Conservation (phyloP, 2,329 filamentous ascomycete species). For the Penicillium hordei region DNA sequence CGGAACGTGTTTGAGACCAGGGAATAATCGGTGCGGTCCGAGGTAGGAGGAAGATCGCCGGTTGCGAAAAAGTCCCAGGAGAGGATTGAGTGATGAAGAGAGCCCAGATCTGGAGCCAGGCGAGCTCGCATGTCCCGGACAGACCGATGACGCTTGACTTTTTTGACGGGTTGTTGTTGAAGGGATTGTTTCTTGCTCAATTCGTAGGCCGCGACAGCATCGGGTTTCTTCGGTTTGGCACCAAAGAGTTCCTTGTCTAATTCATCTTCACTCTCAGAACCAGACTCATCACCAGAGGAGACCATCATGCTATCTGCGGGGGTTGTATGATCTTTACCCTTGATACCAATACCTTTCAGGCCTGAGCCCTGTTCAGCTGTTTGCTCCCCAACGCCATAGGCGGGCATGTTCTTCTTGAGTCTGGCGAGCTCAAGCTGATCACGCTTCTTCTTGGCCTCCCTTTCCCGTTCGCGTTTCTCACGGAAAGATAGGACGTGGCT, state of each 20-base stretch:
- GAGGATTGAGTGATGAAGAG: constrained; percentile 80
- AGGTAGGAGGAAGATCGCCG: constrained; percentile 77
- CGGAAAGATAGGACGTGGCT: constrained; percentile 59
- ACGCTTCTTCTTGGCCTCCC: constrained; percentile 70
- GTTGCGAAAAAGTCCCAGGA: constrained; percentile 93
- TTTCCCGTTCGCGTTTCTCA: constrained; percentile 71
- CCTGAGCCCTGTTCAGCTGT: constrained; percentile 78
- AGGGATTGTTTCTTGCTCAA: constrained; percentile 50
- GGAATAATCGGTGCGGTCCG: constrained; percentile 68
- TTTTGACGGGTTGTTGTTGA: constrained; percentile 73
- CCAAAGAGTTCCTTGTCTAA: constrained; percentile 69
- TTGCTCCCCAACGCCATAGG: constrained; percentile 53
- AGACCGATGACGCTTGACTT: constrained; percentile 75
- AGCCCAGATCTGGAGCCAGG: constrained; percentile 82
- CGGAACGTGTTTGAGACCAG: constrained; percentile 75
- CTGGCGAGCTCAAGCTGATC: constrained; percentile 71
- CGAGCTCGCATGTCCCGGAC: constrained; percentile 93
- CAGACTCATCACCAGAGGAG: constrained; percentile 62
- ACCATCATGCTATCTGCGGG: constrained; percentile 86
- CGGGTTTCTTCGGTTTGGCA: constrained; percentile 39
- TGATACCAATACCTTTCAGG: constrained; percentile 67
- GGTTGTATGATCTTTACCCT: constrained; percentile 74
- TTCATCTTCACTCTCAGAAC: constrained; percentile 74
- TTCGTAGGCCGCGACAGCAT: constrained; percentile 48
- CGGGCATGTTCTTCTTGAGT: constrained; percentile 57